Evolutionary conservation across 78 protist species (phyloP).

Genomic region (Dictyostelium brefeldianum): DNA sequence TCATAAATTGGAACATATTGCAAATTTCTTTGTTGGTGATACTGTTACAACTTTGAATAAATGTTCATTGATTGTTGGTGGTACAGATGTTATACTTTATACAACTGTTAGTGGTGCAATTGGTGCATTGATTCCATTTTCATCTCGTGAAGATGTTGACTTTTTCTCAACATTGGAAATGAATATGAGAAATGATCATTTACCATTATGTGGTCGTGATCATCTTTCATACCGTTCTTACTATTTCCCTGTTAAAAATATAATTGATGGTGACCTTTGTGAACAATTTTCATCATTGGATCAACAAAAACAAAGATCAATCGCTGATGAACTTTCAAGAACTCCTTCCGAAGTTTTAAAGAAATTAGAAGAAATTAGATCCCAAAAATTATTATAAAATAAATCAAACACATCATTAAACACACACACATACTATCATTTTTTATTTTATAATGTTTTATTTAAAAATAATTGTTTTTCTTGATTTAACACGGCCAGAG

Average conservation of each 20-base stretch:
- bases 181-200: slow-evolving; percentile 90
- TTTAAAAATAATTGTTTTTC: background rate
- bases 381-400: slow-evolving; percentile 56
- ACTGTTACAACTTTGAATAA: slow-evolving; percentile 83
- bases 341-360: slow-evolving; percentile 91
- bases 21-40: slow-evolving; percentile 94
- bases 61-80: slow-evolving; percentile 84
- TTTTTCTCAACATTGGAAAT: slow-evolving; percentile 93
- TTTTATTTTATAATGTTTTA: too few relatives aligned
- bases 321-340: slow-evolving; percentile 93
- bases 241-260: slow-evolving; percentile 95
- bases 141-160: slow-evolving; percentile 91
- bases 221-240: slow-evolving; percentile 94
- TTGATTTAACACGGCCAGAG: too few relatives aligned
- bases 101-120: slow-evolving; percentile 86
- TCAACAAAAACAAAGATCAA: slow-evolving; percentile 66
- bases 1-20: slow-evolving; percentile 79
- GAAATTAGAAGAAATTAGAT: slow-evolving; percentile 93
- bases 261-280: slow-evolving; percentile 97
- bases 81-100: slow-evolving; percentile 82
- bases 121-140: slow-evolving; percentile 90
- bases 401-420: background rate
- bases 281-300: slow-evolving; percentile 86
- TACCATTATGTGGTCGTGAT: slow-evolving; percentile 93
- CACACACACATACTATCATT: background rate